Base-by-base conservation (phyloP, 2,329 filamentous ascomycete genomes). In the Metarhizium album region DNA sequence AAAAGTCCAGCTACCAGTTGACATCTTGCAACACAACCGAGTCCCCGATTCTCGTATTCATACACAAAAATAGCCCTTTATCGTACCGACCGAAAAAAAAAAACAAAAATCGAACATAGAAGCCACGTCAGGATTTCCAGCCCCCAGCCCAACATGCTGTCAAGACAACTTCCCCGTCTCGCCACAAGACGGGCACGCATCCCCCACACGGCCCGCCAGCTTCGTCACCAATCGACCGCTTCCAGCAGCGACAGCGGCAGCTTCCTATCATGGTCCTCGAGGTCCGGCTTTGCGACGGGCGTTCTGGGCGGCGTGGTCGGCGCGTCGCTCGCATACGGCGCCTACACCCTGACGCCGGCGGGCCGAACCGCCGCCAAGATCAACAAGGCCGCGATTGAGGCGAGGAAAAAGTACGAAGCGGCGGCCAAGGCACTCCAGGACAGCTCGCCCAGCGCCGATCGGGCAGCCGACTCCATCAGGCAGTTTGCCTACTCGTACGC, bases 401-500 rank as follows among this genome's bases (percentile, higher is more conserved):
- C 82, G 2, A 76, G 82, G 62, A 67, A 72, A 49, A 80, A 84
- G 61, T 78, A 84, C 64, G 68, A 82, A 38, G 71, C 74, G 7
- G 76, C 82, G 1, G 75, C 77, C 33, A 70, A 80, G 56, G 80
- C 80, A 61, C 70, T 86, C 5, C 76, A 83, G 56, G 67, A 82
- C 50, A 73, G 75, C 45, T 79, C 83, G 0, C 85, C 86, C 0
- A 75, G 80, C 53, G 74, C 83, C 14, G 83, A 86, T 55, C 75
- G 86, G 64, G 83, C 84, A 1, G 70, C 87, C 38, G 67, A 76
- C 53, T 83, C 78, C 70, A 75, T 90, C 53, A 80, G 81, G 59
- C 70, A 80, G 52, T 81, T 83, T 13, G 79, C 80, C 27, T 80
- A 80, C 61, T 80, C 80, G 23, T 90, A 90, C 60, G 83, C 84